These are phyloP conservation scores for Paramecium primaurelia DNA, from an alignment of 73 alveolate species.

Conservation along the genomic window DNA sequence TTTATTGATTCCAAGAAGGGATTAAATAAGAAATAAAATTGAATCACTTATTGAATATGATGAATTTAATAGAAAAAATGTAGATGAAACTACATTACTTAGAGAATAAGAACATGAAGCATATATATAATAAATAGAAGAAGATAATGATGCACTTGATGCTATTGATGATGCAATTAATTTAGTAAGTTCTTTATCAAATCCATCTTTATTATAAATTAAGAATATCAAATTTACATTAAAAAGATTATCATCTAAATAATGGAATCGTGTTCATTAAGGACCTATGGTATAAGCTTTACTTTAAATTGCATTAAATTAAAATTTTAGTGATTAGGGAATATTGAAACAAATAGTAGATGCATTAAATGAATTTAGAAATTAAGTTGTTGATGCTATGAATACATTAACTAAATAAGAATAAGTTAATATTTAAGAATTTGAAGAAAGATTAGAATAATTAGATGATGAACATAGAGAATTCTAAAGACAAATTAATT, in stretches of 20 bases:
- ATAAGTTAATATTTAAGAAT: neutral
- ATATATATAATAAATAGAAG: neutral
- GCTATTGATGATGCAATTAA: constrained; percentile 27
- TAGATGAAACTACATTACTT: neutral
- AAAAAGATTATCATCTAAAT: neutral
- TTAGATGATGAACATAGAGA: constrained; percentile 2
- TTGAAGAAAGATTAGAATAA: neutral
- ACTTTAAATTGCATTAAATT: neutral
- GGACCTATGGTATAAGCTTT: constrained; percentile 35
- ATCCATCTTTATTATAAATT: neutral
- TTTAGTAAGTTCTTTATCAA: neutral
- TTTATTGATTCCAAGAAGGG: constrained; percentile 30
- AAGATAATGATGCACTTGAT: constrained; percentile 11
- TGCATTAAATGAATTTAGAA: constrained; percentile 43
- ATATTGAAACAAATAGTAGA: constrained; percentile 27
- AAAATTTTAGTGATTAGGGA: neutral
- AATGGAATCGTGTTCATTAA: constrained; percentile 35
- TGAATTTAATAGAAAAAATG: constrained; percentile 1
- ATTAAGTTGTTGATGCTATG: constrained; percentile 27
- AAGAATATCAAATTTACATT: constrained; percentile 6
- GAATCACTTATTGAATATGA: neutral
- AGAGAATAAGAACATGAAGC: constrained; percentile 16
- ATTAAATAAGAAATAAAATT: neutral
- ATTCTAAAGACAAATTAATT: neutral
- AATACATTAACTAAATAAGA: neutral